Percentiles rank a stretch among this genome's conserved stretches.
Evolutionary conservation across 2,329 filamentous ascomycete species (phyloP).

Genomic region (Alternaria brassicae): DNA sequence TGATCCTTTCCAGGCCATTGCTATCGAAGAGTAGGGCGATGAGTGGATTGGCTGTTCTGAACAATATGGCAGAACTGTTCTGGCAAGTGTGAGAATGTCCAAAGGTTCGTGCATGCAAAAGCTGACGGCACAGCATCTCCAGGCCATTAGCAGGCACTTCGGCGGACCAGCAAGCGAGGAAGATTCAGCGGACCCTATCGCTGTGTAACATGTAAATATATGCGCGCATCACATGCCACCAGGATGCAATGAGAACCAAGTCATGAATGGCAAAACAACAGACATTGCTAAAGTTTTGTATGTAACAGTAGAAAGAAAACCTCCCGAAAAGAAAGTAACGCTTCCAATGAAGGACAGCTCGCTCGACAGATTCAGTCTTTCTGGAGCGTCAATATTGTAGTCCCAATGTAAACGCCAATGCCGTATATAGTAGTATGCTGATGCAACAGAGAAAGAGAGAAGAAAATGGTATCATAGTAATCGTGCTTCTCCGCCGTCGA

Average conservation of each 20-base stretch:
- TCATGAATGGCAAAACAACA: slow-evolving; percentile 3
- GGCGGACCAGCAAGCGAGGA: not conserved
- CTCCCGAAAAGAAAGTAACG: not conserved
- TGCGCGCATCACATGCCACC: slow-evolving; percentile 15
- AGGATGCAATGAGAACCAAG: not conserved
- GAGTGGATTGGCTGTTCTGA: not conserved
- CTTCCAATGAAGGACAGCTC: slow-evolving; percentile 5
- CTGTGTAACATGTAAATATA: slow-evolving; percentile 28
- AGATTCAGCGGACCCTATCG: not conserved
- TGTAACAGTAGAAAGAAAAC: not conserved
- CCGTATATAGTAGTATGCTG: slow-evolving; percentile 13
- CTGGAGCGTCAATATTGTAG: slow-evolving; percentile 3
- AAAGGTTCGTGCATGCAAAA: not conserved
- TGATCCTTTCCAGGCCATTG: slow-evolving; percentile 67
- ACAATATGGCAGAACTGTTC: not conserved
- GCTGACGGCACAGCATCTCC: not conserved
- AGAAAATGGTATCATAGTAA: slow-evolving; percentile 46
- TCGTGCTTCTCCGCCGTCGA: slow-evolving; percentile 3
- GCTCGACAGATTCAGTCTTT: slow-evolving; percentile 7
- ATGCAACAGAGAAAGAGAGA: slow-evolving; percentile 13
- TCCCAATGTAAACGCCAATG: slow-evolving; percentile 15
- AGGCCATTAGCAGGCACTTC: not conserved
- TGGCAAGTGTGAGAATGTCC: not conserved
- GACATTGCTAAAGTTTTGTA: slow-evolving; percentile 2
- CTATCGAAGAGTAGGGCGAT: slow-evolving; percentile 31